These are phyloP conservation scores for Sclerotinia subarctica DNA, from an alignment of 2,329 filamentous ascomycete species.

Conservation along the genomic window DNA sequence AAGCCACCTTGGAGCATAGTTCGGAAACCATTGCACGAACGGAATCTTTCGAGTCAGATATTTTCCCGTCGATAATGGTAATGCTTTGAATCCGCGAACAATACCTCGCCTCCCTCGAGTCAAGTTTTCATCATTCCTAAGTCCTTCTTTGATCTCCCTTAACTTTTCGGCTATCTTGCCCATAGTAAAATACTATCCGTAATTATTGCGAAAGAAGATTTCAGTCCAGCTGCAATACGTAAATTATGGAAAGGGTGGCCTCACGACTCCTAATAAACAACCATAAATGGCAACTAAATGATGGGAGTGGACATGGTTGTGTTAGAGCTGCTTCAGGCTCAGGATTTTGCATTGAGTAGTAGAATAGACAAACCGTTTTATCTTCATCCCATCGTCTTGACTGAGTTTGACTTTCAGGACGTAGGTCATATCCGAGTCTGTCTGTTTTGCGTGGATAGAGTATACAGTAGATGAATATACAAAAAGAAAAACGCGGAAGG, in stretches of 20 bases:
- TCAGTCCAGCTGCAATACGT: background rate
- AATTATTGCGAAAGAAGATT: background rate
- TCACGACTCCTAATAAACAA: background rate
- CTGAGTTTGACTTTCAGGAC: background rate
- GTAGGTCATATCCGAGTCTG: background rate
- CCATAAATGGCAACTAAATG: background rate
- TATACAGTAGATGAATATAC: background rate
- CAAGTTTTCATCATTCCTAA: slow-evolving; percentile 17
- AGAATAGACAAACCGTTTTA: background rate
- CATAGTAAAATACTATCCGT: background rate
- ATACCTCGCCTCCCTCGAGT: slow-evolving; percentile 20
- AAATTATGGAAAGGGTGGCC: background rate
- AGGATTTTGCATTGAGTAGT: background rate
- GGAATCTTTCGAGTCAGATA: slow-evolving; percentile 61
- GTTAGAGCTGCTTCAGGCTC: background rate
- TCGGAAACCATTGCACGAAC: slow-evolving; percentile 60
- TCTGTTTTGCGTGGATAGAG: background rate
- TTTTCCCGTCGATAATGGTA: slow-evolving; percentile 52
- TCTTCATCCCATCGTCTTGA: background rate
- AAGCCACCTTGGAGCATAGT: slow-evolving; percentile 59
- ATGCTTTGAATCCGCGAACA: slow-evolving; percentile 19
- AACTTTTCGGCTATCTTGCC: background rate
- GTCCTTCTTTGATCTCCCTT: slow-evolving; percentile 11
- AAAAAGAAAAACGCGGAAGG: background rate
- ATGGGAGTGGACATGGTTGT: background rate